phyloP scores from a whole-genome alignment of 805 yeast genomes.

The Yarrowia bubula region DNA sequence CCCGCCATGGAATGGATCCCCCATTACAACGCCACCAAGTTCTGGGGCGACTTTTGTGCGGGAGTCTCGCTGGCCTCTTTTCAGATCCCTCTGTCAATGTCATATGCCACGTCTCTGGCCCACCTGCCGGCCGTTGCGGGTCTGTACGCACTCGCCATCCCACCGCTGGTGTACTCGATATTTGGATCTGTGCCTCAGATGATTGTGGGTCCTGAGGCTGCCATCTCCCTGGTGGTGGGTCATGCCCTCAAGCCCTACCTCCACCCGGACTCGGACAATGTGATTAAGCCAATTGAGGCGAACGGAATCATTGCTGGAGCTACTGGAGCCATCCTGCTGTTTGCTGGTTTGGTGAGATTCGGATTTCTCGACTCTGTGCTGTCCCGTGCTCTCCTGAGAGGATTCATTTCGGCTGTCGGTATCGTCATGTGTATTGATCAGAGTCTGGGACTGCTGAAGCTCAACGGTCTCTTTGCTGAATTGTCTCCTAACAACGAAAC shows the following conservation, averaged over 20 bases:
- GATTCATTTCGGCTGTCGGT: conserved; percentile 85
- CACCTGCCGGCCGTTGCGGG: conserved; percentile 82
- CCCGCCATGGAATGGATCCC: conserved; percentile 58
- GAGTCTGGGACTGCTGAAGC: conserved; percentile 66
- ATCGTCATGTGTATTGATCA: conserved; percentile 79
- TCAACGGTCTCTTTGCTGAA: conserved; percentile 45
- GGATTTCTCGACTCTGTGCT: conserved; percentile 83
- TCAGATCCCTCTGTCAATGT: conserved; percentile 84
- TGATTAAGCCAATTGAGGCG: conserved; percentile 51
- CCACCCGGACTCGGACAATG: conserved; percentile 36
- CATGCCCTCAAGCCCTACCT: conserved; percentile 64
- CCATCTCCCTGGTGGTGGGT: conserved; percentile 79
- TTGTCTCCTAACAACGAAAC: conserved; percentile 54
- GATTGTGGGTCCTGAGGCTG: conserved; percentile 92
- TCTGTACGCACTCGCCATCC: conserved; percentile 67
- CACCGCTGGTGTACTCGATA: conserved; percentile 73
- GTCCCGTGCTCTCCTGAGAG: conserved; percentile 72
- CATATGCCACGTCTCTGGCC: conserved; percentile 79
- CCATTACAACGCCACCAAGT: conserved; percentile 41
- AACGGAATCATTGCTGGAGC: conserved; percentile 68
- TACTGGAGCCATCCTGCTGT: conserved; percentile 69
- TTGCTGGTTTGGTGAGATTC: conserved; percentile 75
- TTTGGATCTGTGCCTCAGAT: conserved; percentile 85
- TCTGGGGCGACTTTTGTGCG: conserved; percentile 68
- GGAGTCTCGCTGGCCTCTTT: conserved; percentile 87